phyloP scores from a whole-genome alignment of 2,329 filamentous ascomycete genomes.

The Iodosphaeria phyllophila region DNA sequence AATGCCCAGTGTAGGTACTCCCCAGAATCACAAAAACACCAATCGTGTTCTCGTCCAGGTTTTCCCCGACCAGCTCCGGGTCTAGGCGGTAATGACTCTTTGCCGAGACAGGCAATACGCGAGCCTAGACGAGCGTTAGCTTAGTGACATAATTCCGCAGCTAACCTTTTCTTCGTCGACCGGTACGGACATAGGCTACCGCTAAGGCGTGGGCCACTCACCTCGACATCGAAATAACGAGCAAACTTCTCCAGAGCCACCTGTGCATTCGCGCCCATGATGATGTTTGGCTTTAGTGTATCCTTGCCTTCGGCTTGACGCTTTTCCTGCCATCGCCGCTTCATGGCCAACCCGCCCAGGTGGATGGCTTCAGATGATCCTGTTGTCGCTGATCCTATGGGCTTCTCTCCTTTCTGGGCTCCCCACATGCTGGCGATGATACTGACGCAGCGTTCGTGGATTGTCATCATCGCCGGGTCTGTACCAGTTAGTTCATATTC shows the following conservation, averaged over 20 bases:
- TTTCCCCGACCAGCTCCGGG: slow-evolving; percentile 41
- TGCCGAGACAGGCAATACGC: slow-evolving; percentile 42
- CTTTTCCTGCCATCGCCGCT: slow-evolving; percentile 52
- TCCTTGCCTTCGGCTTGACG: slow-evolving; percentile 41
- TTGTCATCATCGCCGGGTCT: slow-evolving; percentile 35
- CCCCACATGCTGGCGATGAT: slow-evolving; percentile 52
- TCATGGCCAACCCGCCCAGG: slow-evolving; percentile 54
- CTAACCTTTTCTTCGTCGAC: no score
- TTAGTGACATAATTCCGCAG: no score
- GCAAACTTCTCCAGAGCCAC: slow-evolving; percentile 58
- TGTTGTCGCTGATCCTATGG: slow-evolving; percentile 51
- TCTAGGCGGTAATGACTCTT: slow-evolving; percentile 44
- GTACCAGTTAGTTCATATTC: no score
- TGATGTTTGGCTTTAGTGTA: slow-evolving; percentile 45
- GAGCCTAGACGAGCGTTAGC: no score
- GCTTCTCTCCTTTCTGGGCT: slow-evolving; percentile 38
- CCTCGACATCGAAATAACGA: slow-evolving; percentile 56
- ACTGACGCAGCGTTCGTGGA: slow-evolving; percentile 48
- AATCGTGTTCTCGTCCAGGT: slow-evolving; percentile 60
- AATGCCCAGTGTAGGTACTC: slow-evolving; percentile 57
- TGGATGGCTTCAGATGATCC: slow-evolving; percentile 56
- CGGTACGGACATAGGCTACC: no score
- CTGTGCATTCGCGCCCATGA: slow-evolving; percentile 59
- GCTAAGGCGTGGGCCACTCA: no score
- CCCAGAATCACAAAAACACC: slow-evolving; percentile 58